phyloP scores from a whole-genome alignment of 306 rosid species.

The Vigna trinervia region DNA sequence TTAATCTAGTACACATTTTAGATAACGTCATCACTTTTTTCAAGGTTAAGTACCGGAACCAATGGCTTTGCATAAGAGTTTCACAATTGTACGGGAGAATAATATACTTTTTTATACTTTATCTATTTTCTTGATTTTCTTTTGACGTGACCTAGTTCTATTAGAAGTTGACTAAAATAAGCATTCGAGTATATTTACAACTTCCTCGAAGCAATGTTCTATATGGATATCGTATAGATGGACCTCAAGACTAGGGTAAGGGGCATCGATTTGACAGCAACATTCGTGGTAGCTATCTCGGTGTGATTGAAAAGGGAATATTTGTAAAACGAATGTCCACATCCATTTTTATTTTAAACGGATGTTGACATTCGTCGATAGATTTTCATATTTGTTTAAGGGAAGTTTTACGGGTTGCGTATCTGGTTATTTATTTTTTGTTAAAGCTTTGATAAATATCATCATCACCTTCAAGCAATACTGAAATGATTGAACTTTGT shows the following conservation, averaged over 20 bases:
- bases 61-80: constrained; percentile 14
- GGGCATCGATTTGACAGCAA: constrained; percentile 93
- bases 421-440: too few relatives aligned
- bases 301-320: constrained; percentile 90
- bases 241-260: constrained; percentile 75
- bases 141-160: too few relatives aligned
- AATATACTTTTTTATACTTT: not conserved
- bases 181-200: constrained; percentile 14
- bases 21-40: not conserved
- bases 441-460: too few relatives aligned
- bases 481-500: too few relatives aligned
- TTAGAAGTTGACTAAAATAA: not conserved
- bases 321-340: not conserved
- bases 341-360: too few relatives aligned
- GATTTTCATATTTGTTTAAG: too few relatives aligned
- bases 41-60: not conserved
- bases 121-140: not conserved
- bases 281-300: constrained; percentile 88
- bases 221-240: constrained; percentile 86
- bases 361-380: too few relatives aligned
- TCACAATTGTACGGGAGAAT: not conserved
- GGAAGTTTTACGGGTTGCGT: too few relatives aligned
- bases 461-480: too few relatives aligned
- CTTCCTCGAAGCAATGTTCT: constrained; percentile 63
- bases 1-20: constrained; percentile 29